These are phyloP conservation scores for Sphaerulina vaccinii DNA, from an alignment of 2,329 filamentous ascomycete species.

Conservation along the genomic window DNA sequence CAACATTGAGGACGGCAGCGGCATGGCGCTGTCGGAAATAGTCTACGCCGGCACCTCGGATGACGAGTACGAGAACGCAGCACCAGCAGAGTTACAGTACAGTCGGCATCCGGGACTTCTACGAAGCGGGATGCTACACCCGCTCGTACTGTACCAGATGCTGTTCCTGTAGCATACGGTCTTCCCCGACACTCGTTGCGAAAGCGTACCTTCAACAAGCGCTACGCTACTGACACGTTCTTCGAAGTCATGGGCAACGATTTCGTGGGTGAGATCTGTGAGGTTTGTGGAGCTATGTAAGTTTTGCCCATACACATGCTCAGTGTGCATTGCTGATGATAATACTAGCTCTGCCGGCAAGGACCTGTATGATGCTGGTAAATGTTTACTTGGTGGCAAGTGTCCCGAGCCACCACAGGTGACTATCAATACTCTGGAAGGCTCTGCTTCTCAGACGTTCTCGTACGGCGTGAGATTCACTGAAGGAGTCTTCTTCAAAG, in stretches of 20 bases:
- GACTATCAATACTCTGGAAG: background rate
- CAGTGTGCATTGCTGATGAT: background rate
- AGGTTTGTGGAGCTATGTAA: background rate
- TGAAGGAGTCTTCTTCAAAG: background rate
- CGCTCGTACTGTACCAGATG: background rate
- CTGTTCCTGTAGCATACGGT: too few species aligned
- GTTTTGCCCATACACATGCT: background rate
- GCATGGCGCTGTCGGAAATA: background rate
- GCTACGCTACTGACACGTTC: background rate
- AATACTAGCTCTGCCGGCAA: background rate
- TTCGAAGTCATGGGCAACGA: background rate
- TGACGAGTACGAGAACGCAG: background rate
- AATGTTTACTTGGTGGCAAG: background rate
- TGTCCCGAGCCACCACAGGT: background rate
- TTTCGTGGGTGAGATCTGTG: background rate
- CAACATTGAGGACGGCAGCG: background rate
- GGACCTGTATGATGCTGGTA: background rate
- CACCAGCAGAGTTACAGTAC: background rate
- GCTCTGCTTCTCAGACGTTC: background rate
- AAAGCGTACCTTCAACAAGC: too few species aligned
- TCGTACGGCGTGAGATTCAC: background rate
- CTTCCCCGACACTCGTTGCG: too few species aligned
- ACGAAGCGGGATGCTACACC: background rate
- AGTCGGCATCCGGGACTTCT: too few species aligned
- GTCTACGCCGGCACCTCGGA: background rate